phyloP scores from a whole-genome alignment of 2,329 filamentous ascomycete species.

The Rugonectria rugulosa region DNA sequence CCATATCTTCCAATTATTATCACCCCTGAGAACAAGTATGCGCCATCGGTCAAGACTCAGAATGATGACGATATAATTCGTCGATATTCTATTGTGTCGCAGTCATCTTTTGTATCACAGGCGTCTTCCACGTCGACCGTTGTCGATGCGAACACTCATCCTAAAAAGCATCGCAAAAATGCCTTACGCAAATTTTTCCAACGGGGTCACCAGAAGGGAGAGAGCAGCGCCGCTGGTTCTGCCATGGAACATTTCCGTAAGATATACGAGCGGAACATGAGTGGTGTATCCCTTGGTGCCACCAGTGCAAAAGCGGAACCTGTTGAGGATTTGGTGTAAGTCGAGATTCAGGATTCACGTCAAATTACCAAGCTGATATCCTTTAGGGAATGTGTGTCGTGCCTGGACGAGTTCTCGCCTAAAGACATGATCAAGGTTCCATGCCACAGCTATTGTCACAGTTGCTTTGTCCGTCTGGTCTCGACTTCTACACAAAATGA shows the following conservation, averaged over 20 bases:
- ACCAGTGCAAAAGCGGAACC: background rate
- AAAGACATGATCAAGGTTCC: slow-evolving; percentile 56
- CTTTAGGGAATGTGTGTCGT: slow-evolving; percentile 69
- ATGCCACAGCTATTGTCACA: slow-evolving; percentile 69
- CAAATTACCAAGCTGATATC: slow-evolving; percentile 27
- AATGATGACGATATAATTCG: background rate
- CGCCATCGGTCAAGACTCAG: background rate
- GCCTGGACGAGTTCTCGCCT: slow-evolving; percentile 63
- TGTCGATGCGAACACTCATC: slow-evolving; percentile 13
- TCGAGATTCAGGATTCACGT: background rate
- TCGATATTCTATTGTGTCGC: slow-evolving; percentile 6
- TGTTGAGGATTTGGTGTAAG: slow-evolving; percentile 39
- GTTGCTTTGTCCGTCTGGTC: slow-evolving; percentile 67
- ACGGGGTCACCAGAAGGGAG: slow-evolving; percentile 45
- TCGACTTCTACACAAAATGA: slow-evolving; percentile 62
- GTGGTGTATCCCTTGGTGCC: slow-evolving; percentile 7
- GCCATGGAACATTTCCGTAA: slow-evolving; percentile 38
- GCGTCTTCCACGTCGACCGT: slow-evolving; percentile 17
- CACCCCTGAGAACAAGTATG: slow-evolving; percentile 29
- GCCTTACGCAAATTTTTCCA: slow-evolving; percentile 48
- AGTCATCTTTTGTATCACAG: slow-evolving; percentile 10
- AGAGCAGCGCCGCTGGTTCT: slow-evolving; percentile 48
- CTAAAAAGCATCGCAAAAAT: slow-evolving; percentile 41
- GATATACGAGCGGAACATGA: slow-evolving; percentile 16
- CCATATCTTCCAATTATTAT: slow-evolving; percentile 48